Conservation (phyloP, 768 basidiomycete genomes). For the Gymnopilus junonius region DNA sequence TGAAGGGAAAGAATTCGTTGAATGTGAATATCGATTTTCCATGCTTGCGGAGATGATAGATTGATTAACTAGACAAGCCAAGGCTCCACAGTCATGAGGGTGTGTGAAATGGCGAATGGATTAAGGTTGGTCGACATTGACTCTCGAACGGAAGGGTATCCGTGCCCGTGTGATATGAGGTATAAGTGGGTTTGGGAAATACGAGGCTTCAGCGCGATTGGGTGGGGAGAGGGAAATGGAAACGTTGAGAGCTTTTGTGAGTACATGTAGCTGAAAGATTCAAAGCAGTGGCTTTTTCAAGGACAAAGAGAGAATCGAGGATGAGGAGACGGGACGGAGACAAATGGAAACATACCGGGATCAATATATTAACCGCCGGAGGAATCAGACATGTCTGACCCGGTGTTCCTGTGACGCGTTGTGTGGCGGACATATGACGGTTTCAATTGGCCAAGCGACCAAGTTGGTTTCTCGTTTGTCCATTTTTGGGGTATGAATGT, state of each 20-base stretch:
- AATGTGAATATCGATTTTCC: not conserved
- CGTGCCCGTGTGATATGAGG: slow-evolving; percentile 10
- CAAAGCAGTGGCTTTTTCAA: not conserved
- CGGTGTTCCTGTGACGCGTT: slow-evolving; percentile 43
- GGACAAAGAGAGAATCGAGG: not conserved
- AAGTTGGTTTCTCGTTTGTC: not conserved
- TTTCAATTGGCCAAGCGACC: not conserved
- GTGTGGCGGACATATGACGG: slow-evolving; percentile 2
- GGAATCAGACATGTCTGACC: slow-evolving; percentile 13
- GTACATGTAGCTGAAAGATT: not conserved
- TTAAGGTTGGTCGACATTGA: slow-evolving; percentile 8
- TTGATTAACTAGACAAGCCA: slow-evolving; percentile 2
- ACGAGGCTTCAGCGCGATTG: not conserved
- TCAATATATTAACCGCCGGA: slow-evolving; percentile 38
- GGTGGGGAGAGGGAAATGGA: not conserved
- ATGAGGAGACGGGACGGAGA: slow-evolving; percentile 14
- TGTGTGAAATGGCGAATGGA: slow-evolving; percentile 22
- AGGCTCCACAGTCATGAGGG: slow-evolving; percentile 43
- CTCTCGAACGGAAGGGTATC: slow-evolving; percentile 5
- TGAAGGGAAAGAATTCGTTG: not conserved
- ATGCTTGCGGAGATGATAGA: not conserved
- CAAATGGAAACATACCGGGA: slow-evolving; percentile 16
- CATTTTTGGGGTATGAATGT: not conserved
- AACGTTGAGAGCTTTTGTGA: not conserved
- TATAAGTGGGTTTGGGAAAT: slow-evolving; percentile 3